Evolutionary conservation across 2,329 filamentous ascomycete genomes (phyloP).

Genomic region (Penicillium sp.): DNA sequence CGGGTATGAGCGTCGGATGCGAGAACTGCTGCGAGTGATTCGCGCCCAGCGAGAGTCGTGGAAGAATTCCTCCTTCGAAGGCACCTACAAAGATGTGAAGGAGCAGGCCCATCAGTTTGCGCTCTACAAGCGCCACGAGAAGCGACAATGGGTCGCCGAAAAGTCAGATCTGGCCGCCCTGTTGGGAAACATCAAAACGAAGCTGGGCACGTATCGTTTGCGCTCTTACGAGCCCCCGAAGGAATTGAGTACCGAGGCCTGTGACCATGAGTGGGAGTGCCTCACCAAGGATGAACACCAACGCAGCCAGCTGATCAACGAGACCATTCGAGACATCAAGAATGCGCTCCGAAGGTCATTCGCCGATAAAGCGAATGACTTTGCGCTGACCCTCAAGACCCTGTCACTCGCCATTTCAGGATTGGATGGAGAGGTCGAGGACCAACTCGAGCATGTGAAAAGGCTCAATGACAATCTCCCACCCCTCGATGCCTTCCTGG

Average conservation of each 20-base stretch:
- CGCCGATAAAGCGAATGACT: conserved; percentile 97
- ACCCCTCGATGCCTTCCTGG: conserved; percentile 84
- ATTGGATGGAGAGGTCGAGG: conserved; percentile 94
- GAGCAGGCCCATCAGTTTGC: conserved; percentile 75
- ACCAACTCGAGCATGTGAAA: conserved; percentile 82
- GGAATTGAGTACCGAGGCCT: conserved; percentile 72
- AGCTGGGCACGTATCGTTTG: conserved; percentile 88
- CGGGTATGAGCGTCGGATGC: conserved; percentile 87
- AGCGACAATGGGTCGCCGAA: conserved; percentile 94
- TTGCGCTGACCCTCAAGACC: conserved; percentile 89
- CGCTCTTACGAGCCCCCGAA: conserved; percentile 84
- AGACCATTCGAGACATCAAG: conserved; percentile 98
- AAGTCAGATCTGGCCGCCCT: conserved; percentile 92
- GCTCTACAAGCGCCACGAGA: conserved; percentile 82
- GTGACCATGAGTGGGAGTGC: conserved; percentile 75
- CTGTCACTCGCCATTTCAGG: conserved; percentile 92
- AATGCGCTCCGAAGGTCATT: conserved; percentile 88
- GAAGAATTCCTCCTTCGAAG: conserved; percentile 76
- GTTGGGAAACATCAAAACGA: conserved; percentile 97
- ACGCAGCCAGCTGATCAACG: conserved; percentile 90
- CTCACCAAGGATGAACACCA: conserved; percentile 79
- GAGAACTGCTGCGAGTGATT: conserved; percentile 69
- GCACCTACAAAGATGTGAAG: conserved; percentile 89
- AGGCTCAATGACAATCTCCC: conserved; percentile 78
- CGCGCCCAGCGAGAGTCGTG: conserved; percentile 66